Percentiles rank a stretch among this genome's conserved stretches.
Conservation (phyloP, 805 yeast species). For the Citeromyces matritensis region DNA sequence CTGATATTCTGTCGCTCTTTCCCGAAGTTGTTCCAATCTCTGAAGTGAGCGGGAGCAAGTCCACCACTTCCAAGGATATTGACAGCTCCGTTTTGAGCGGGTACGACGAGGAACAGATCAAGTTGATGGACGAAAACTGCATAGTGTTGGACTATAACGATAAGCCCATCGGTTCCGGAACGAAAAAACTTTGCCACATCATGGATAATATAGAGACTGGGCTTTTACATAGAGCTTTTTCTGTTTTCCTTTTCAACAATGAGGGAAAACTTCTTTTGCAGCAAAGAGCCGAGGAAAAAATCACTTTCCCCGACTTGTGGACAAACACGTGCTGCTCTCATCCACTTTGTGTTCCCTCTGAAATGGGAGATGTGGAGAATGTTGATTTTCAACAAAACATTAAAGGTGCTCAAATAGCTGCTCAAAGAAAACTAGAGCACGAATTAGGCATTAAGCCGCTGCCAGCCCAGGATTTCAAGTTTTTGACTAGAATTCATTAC, state of each 20-base stretch:
- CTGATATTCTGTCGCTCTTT: conserved; percentile 41
- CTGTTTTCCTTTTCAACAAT: conserved; percentile 82
- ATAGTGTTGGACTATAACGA: conserved; percentile 86
- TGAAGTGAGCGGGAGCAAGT: conserved; percentile 9
- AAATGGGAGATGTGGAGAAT: conserved; percentile 42
- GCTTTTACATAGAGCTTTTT: conserved; percentile 86
- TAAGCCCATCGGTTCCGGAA: conserved; percentile 80
- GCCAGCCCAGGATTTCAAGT: conserved; percentile 45
- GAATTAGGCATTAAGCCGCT: conserved; percentile 66
- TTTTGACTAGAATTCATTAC: conserved; percentile 88
- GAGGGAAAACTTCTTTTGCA: conserved; percentile 70
- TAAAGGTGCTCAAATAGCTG: conserved; percentile 74
- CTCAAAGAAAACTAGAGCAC: conserved; percentile 82
- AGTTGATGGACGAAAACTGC: conserved; percentile 92
- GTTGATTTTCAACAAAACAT: conserved; percentile 41
- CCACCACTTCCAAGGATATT: conserved; percentile 15
- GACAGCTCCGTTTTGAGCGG: conserved; percentile 45
- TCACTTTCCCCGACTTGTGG: conserved; percentile 96
- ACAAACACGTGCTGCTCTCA: conserved; percentile 98
- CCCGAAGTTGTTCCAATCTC: conserved; percentile 54
- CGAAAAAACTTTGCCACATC: conserved; percentile 80
- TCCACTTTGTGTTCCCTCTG: conserved; percentile 75
- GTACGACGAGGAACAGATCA: conserved; percentile 88
- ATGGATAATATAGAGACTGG: conserved; percentile 82
- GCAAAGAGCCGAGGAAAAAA: conserved; percentile 92